phyloP scores from a whole-genome alignment of 129 eudicot genomes.

The Silybum marianum region DNA sequence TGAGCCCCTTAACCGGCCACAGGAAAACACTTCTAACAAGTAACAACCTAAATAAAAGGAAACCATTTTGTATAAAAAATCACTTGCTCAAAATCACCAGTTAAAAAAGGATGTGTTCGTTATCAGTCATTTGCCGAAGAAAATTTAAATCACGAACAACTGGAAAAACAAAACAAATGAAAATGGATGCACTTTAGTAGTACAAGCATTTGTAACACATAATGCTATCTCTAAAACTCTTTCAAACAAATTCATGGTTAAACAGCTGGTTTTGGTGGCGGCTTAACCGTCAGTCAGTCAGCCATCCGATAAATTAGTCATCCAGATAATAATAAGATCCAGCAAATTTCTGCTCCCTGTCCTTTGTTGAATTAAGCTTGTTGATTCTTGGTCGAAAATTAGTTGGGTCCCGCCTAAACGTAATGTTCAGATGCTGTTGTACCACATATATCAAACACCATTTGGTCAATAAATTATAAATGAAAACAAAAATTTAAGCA shows the following conservation, averaged over 20 bases:
- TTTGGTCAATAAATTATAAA: neutral
- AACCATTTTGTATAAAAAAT: neutral
- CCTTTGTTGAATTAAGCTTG: conserved; percentile 83
- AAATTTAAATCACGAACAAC: neutral
- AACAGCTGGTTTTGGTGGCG: neutral
- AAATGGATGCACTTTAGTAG: conserved; percentile 1
- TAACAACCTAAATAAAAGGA: neutral
- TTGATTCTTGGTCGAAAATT: conserved; percentile 83
- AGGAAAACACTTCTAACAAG: neutral
- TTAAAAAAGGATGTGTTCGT: neutral
- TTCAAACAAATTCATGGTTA: conserved; percentile 18
- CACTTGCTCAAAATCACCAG: neutral
- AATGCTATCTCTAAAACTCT: conserved; percentile 14
- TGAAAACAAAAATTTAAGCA: neutral
- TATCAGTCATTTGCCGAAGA: conserved; percentile 6
- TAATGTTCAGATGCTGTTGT: conserved; percentile 80
- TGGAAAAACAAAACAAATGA: neutral
- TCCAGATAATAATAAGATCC: conserved; percentile 90
- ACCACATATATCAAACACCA: conserved; percentile 15
- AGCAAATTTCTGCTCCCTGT: conserved; percentile 89
- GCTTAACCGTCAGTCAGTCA: conserved; percentile 4
- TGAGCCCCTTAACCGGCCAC: neutral
- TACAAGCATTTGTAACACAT: conserved; percentile 11
- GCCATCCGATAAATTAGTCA: conserved; percentile 42
- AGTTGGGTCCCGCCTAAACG: conserved; percentile 87